These are phyloP conservation scores for Aspergillus steynii DNA, from an alignment of 495 filamentous ascomycete species.

Conservation along the genomic window DNA sequence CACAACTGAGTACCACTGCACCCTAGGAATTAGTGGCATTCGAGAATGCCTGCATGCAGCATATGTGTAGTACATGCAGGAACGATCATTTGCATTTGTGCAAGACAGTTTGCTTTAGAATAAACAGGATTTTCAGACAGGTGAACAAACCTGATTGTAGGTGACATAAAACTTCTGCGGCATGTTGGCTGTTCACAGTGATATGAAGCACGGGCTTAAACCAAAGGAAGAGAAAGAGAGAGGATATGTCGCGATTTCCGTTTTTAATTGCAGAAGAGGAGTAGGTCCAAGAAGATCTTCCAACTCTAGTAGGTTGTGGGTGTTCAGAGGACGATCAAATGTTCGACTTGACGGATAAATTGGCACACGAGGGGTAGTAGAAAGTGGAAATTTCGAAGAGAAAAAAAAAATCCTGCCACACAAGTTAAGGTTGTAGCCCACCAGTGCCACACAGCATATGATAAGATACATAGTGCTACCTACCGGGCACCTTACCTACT, in stretches of 20 bases:
- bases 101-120: background rate
- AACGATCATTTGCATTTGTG: background rate
- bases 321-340: background rate
- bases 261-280: conserved; percentile 3
- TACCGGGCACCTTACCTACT: background rate
- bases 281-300: background rate
- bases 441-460: conserved; percentile 2
- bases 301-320: background rate
- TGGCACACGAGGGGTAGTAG: conserved; percentile 18
- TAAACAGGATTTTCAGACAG: conserved; percentile 5
- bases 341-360: background rate
- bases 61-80: background rate
- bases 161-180: conserved; percentile 90
- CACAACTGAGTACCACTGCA: background rate
- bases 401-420: conserved; percentile 25
- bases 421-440: conserved; percentile 8
- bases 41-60: background rate
- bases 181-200: conserved; percentile 53
- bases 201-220: conserved; percentile 2
- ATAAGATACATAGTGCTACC: background rate
- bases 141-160: conserved; percentile 82
- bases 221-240: background rate
- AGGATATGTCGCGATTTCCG: conserved; percentile 3
- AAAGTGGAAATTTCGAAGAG: conserved; percentile 3
- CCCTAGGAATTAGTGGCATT: background rate